Percentiles rank a stretch among this genome's conserved stretches.
phyloP scores from a whole-genome alignment of 2,329 filamentous ascomycete species.

The Trichoderma asperellum region DNA sequence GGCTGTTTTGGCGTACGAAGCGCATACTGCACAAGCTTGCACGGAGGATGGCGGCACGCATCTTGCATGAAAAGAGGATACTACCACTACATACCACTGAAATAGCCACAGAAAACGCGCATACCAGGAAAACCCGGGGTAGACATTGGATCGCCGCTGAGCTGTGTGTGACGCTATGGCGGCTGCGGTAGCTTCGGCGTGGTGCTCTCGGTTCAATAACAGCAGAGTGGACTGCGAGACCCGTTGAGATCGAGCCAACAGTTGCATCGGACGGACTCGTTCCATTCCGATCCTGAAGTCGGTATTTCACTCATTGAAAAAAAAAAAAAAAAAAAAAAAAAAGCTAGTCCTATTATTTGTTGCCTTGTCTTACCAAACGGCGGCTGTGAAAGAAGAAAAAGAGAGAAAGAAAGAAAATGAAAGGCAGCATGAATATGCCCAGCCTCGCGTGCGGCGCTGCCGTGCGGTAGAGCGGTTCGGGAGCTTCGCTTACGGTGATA shows the following conservation, averaged over 20 bases:
- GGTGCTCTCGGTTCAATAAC: background rate
- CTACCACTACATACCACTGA: background rate
- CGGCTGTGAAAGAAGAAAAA: background rate
- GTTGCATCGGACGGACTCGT: background rate
- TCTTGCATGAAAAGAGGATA: conserved; percentile 9
- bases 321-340: background rate
- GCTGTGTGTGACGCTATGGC: background rate
- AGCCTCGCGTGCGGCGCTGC: background rate
- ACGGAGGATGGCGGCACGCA: conserved; percentile 2
- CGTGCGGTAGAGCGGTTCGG: conserved; percentile 2
- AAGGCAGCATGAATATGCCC: background rate
- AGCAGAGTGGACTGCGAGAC: background rate
- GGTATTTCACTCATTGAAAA: background rate
- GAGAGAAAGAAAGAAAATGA: background rate
- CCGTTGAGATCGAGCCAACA: background rate
- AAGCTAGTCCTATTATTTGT: background rate
- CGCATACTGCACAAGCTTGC: background rate
- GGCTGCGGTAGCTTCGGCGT: background rate
- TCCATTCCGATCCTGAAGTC: conserved; percentile 10
- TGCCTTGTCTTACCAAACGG: background rate
- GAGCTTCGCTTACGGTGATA: background rate
- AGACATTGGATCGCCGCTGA: conserved; percentile 12
- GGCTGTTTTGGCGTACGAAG: background rate
- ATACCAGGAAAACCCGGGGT: conserved; percentile 7
- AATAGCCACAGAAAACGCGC: background rate